Evolutionary conservation across 1,139 yeast genomes (phyloP).

Genomic region (Taphrina betulina): DNA sequence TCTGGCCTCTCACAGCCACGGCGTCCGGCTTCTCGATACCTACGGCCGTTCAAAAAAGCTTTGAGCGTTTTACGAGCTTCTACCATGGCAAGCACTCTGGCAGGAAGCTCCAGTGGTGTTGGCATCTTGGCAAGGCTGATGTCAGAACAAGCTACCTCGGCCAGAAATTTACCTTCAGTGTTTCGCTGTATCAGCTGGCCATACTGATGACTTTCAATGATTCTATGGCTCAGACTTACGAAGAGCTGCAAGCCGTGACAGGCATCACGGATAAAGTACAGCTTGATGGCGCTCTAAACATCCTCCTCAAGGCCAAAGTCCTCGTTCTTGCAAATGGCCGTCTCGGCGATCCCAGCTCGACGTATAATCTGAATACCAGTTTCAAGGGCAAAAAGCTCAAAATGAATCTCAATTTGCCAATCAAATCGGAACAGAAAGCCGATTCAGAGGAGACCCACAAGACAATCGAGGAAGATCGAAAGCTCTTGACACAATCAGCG

Average conservation of each 20-base stretch:
- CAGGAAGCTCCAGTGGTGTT: constrained; percentile 88
- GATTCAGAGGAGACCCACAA: constrained; percentile 81
- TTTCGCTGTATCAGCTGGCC: constrained; percentile 82
- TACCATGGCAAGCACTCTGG: constrained; percentile 80
- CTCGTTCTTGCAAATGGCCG: constrained; percentile 51
- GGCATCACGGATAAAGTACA: constrained; percentile 60
- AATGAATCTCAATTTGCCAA: constrained; percentile 80
- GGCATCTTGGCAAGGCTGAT: constrained; percentile 94
- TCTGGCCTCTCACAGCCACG: constrained; percentile 77
- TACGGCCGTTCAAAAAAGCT: constrained; percentile 60
- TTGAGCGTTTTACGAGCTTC: constrained; percentile 64
- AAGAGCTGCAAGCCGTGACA: constrained; percentile 64
- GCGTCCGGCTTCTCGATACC: constrained; percentile 58
- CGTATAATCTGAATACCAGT: constrained; percentile 69
- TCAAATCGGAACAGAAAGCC: constrained; percentile 70
- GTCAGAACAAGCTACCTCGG: constrained; percentile 81
- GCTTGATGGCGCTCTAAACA: constrained; percentile 71
- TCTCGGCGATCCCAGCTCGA: constrained; percentile 40
- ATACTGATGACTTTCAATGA: constrained; percentile 78
- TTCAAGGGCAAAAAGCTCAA: constrained; percentile 82
- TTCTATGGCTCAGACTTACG: constrained; percentile 57
- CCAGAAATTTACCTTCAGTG: constrained; percentile 74
- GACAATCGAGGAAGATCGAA: constrained; percentile 84
- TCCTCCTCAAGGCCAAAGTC: constrained; percentile 75
- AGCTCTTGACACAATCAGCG: constrained; percentile 83